Evolutionary conservation across 1,284 basidiomycete genomes (phyloP), one percentile per base, ranked within the genome.

Genomic region (Rhodofomes roseus): DNA sequence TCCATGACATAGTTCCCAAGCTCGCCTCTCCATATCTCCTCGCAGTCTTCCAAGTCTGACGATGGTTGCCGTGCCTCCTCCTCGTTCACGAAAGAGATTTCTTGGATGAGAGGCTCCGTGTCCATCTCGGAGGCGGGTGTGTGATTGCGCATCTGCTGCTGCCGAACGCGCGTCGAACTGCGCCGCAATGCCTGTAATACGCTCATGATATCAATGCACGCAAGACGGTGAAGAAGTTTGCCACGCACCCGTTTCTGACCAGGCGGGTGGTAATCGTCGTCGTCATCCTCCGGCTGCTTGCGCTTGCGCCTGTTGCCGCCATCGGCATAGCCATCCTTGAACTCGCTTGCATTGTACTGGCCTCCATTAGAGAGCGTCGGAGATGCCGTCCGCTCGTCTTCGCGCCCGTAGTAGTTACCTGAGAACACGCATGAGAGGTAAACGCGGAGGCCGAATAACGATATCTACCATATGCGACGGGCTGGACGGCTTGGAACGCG

Each of bases 31-130:
- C 90, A 92, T 9, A 92, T 69, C 61, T 92, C 90, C 64, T 83
- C 81, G 64, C 85, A 90, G 62, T 91, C 90, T 37, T 89, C 89
- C 57, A 92, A 73, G 76, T 92, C 90, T 23, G 90, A 90, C 22
- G 89, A 89, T 6, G 74, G 74, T 18, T 83, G 74, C 46, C 75
- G 78, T 29, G 64, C 57, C 20, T 81, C 79, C 53, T 85, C 81
- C 57, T 87, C 81, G 4, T 75, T 74, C 23, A 70, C 74, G 62
- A 74, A 75, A 56, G 68, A 66, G 18, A 55, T 68, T 14, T 78
- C 74, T 5, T 73, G 69, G 9, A 67, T 64, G 14, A 66, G 58
- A 23, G 70, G 63, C 43, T 75, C 72, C 16, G 57, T 54, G 36
- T 81, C 79, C 27, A 66, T 62, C 25, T 77, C 77, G 6, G 70